phyloP scores from a whole-genome alignment of 2,329 filamentous ascomycete species.

The Fusarium pininemorale region DNA sequence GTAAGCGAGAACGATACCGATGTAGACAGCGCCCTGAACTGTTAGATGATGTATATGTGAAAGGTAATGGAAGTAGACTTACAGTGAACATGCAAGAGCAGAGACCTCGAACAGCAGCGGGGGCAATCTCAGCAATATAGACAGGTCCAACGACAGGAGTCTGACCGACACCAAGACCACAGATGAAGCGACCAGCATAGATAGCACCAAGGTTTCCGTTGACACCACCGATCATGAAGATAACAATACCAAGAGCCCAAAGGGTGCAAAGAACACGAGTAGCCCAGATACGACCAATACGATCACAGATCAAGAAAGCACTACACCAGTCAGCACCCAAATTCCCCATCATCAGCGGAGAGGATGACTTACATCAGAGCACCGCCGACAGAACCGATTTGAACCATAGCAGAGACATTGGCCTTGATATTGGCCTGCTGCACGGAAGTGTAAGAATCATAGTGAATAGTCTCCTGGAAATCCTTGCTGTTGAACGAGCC shows the following conservation, averaged over 20 bases:
- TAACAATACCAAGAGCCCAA: slow-evolving; percentile 66
- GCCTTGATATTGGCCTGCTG: slow-evolving; percentile 74
- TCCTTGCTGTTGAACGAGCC: slow-evolving; percentile 74
- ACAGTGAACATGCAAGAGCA: slow-evolving; percentile 68
- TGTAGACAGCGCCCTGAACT: slow-evolving; percentile 65
- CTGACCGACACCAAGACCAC: slow-evolving; percentile 72
- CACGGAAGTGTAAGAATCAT: slow-evolving; percentile 59
- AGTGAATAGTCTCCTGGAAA: slow-evolving; percentile 69
- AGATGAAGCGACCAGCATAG: slow-evolving; percentile 73
- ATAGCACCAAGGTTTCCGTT: slow-evolving; percentile 65
- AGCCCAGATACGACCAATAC: slow-evolving; percentile 70
- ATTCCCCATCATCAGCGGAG: neutral
- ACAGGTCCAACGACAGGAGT: slow-evolving; percentile 74
- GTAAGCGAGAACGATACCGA: slow-evolving; percentile 82
- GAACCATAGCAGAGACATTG: slow-evolving; percentile 84
- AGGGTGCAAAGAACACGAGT: slow-evolving; percentile 65
- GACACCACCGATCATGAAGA: slow-evolving; percentile 63
- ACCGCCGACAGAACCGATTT: slow-evolving; percentile 78
- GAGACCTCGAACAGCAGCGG: slow-evolving; percentile 74
- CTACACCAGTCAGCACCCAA: slow-evolving; percentile 45
- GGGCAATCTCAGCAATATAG: slow-evolving; percentile 78
- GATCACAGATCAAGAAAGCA: slow-evolving; percentile 67
- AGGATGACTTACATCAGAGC: slow-evolving; percentile 61
- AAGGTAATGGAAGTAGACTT: neutral
- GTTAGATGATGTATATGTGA: neutral